Conservation (phyloP, 2,329 filamentous ascomycete species). For the Aspergillus hortae region DNA sequence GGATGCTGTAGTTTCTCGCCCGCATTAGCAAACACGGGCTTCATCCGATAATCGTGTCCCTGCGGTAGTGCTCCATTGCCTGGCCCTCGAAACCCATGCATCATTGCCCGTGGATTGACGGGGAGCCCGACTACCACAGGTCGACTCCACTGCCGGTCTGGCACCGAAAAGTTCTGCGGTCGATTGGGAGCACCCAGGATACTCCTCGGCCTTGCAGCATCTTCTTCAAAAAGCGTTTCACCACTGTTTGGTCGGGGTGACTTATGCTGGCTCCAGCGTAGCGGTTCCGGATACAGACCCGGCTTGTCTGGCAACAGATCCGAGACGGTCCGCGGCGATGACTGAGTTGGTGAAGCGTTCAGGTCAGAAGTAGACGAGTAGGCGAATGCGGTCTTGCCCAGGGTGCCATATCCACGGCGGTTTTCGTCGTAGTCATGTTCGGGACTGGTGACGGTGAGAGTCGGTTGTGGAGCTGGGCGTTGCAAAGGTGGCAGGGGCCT, state of each 20-base stretch:
- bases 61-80: slow-evolving; percentile 11
- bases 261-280: slow-evolving; percentile 28
- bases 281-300: slow-evolving; percentile 36
- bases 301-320: slow-evolving; percentile 35
- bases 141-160: slow-evolving; percentile 7
- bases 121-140: slow-evolving; percentile 27
- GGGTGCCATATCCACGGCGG: not conserved
- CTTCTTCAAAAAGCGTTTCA: slow-evolving; percentile 39
- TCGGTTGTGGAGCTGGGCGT: slow-evolving; percentile 15
- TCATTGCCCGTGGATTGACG: slow-evolving; percentile 34
- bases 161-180: slow-evolving; percentile 5
- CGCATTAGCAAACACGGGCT: slow-evolving; percentile 9
- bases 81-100: slow-evolving; percentile 22
- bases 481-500: slow-evolving; percentile 17
- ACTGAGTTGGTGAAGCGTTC: slow-evolving; percentile 28
- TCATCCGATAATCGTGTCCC: slow-evolving; percentile 10
- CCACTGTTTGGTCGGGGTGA: slow-evolving; percentile 25
- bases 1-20: slow-evolving; percentile 7
- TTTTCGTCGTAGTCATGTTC: slow-evolving; percentile 6
- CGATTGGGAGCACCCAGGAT: slow-evolving; percentile 14
- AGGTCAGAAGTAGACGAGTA: slow-evolving; percentile 26
- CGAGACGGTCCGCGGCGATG: slow-evolving; percentile 36
- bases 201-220: slow-evolving; percentile 19
- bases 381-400: slow-evolving; percentile 29
- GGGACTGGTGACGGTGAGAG: slow-evolving; percentile 17